A percentile compares a stretch with the other conserved stretches of the same genome.
Evolutionary conservation across 495 filamentous ascomycete species (phyloP).

Genomic region (Penicillium verhagenii): DNA sequence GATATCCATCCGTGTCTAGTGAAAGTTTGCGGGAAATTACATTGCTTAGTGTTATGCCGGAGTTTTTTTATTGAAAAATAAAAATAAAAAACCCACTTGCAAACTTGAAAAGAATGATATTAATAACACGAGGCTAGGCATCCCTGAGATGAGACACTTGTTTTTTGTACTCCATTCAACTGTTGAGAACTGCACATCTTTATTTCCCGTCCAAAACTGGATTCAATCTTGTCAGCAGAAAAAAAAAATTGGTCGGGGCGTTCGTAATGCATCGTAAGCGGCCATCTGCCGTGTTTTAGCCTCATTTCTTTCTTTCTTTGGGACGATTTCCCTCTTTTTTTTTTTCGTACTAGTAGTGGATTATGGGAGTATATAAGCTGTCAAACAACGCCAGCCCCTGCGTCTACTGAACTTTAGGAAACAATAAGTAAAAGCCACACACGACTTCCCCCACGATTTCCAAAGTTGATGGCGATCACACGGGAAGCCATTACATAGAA

Average conservation of each 20-base stretch:
- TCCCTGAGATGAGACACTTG: not conserved
- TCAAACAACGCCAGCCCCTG: not conserved
- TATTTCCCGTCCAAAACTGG: constrained; percentile 16
- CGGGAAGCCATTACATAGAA: too few relatives aligned
- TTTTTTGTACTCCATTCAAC: too few relatives aligned
- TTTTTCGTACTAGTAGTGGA: too few relatives aligned
- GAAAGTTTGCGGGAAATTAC: not conserved
- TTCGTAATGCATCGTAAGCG: not conserved
- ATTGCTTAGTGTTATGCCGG: not conserved
- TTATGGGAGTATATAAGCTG: not conserved
- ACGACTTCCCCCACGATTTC: not conserved
- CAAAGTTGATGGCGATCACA: not conserved
- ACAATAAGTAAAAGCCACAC: not conserved
- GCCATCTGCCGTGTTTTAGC: not conserved
- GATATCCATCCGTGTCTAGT: constrained; percentile 1
- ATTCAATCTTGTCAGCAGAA: not conserved
- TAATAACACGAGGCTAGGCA: not conserved
- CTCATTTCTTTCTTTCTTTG: not conserved
- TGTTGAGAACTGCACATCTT: constrained; percentile 15
- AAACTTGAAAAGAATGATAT: too few relatives aligned
- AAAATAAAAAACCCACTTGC: too few relatives aligned
- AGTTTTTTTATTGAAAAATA: not conserved
- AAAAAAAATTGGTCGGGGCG: not conserved
- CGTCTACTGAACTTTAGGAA: not conserved
- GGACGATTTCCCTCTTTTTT: too few relatives aligned